These are phyloP conservation scores for Collybiopsis confluens DNA, from an alignment of 768 basidiomycete genomes.

Conservation along the genomic window DNA sequence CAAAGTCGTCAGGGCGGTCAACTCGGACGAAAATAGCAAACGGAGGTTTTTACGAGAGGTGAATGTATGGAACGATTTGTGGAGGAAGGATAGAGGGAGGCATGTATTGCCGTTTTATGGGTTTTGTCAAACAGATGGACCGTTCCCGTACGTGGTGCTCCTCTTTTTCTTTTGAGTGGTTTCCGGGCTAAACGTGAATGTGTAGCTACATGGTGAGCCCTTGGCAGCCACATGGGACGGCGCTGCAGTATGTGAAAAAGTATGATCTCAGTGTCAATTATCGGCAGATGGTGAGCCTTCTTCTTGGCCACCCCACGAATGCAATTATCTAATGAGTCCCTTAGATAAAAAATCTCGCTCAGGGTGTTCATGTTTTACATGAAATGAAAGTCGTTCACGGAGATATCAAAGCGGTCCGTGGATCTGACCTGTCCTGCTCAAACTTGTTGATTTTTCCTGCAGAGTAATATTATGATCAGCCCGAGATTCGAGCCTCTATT, in stretches of 20 bases:
- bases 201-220: conserved; percentile 57
- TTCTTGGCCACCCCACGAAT: background rate
- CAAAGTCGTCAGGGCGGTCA: conserved; percentile 50
- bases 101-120: conserved; percentile 58
- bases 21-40: conserved; percentile 39
- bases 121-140: conserved; percentile 51
- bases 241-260: conserved; percentile 40
- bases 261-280: conserved; percentile 38
- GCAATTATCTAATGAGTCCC: background rate
- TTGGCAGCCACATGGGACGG: conserved; percentile 52
- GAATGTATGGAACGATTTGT: conserved; percentile 50
- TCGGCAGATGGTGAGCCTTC: conserved; percentile 30
- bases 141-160: conserved; percentile 42
- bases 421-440: background rate
- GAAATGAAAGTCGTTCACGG: conserved; percentile 32
- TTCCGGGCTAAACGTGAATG: no score
- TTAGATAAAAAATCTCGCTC: conserved; percentile 43
- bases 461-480: conserved; percentile 50
- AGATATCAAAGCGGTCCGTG: conserved; percentile 39
- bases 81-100: conserved; percentile 46
- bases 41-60: conserved; percentile 51
- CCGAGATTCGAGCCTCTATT: conserved; percentile 41
- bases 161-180: no score
- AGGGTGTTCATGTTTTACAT: conserved; percentile 46
- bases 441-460: background rate